These are phyloP conservation scores for Serendipita sp. DNA, from an alignment of 768 basidiomycete genomes.

Conservation along the genomic window DNA sequence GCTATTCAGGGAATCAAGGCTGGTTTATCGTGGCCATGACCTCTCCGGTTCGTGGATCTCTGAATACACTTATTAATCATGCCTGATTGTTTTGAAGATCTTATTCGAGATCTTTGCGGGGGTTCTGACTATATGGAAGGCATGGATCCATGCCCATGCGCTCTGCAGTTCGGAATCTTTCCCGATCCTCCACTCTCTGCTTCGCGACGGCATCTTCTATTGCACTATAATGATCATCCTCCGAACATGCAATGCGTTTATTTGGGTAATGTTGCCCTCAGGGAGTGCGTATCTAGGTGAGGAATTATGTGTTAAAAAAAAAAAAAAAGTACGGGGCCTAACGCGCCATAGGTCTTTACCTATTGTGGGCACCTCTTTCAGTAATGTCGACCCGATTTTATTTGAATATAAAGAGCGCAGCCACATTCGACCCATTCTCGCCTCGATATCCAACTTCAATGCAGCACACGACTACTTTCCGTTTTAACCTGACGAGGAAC, in stretches of 20 bases:
- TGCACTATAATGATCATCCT: background rate
- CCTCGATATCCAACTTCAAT: background rate
- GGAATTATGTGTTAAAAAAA: background rate
- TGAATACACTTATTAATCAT: background rate
- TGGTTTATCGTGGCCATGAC: conserved; percentile 2
- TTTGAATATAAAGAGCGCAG: background rate
- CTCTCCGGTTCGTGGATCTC: background rate
- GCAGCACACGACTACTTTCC: too few relatives aligned
- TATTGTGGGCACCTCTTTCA: background rate
- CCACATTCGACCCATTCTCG: background rate
- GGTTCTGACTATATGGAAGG: background rate
- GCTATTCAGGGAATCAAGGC: background rate
- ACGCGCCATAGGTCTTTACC: background rate
- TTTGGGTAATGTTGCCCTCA: background rate
- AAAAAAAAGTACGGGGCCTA: background rate
- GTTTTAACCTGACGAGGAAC: too few relatives aligned
- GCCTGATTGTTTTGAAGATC: background rate
- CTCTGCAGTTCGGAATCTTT: background rate
- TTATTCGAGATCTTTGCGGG: background rate
- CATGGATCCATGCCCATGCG: background rate
- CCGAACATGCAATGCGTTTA: background rate
- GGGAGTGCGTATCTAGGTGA: conserved; percentile 3
- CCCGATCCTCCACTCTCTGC: background rate
- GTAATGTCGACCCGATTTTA: background rate
- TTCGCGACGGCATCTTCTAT: conserved; percentile 3